These are phyloP conservation scores for Phytophthora cactorum DNA, from an alignment of 352 stramenopile genomes.

Conservation along the genomic window DNA sequence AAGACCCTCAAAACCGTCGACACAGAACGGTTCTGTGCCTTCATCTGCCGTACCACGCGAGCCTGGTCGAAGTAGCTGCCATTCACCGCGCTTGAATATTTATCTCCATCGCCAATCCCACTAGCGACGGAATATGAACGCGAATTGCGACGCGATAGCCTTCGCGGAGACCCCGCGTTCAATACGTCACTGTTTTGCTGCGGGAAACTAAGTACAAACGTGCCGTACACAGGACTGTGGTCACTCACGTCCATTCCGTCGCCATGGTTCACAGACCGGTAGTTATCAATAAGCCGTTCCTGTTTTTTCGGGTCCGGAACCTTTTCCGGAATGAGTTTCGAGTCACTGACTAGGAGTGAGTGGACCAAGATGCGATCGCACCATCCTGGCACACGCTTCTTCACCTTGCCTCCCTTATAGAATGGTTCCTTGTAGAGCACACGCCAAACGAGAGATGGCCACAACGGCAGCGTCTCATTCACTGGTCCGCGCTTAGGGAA, in stretches of 20 bases:
- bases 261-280: conserved; percentile 83
- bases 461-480: conserved; percentile 67
- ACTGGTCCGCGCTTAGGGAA: conserved; percentile 74
- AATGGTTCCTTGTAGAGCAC: conserved; percentile 90
- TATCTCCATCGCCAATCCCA: conserved; percentile 30
- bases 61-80: conserved; percentile 85
- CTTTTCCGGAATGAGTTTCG: conserved; percentile 81
- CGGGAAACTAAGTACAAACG: conserved; percentile 79
- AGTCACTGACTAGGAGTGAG: conserved; percentile 81
- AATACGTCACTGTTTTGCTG: conserved; percentile 36
- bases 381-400: conserved; percentile 88
- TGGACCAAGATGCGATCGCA: conserved; percentile 89
- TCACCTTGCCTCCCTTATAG: conserved; percentile 90
- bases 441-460: conserved; percentile 79
- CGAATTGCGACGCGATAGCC: conserved; percentile 39
- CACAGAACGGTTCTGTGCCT: conserved; percentile 55
- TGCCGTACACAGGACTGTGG: conserved; percentile 81
- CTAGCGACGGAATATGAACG: conserved; percentile 58
- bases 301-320: conserved; percentile 63
- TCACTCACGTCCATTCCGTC: conserved; percentile 85
- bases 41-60: conserved; percentile 70
- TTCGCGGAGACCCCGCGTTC: conserved; percentile 24
- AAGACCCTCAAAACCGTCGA: conserved; percentile 77
- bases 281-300: conserved; percentile 68
- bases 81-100: conserved; percentile 38